Percentiles rank a stretch among this genome's conserved stretches.
Conservation (phyloP, 1,139 yeast genomes). For the Nakaseomyces bracarensis region DNA sequence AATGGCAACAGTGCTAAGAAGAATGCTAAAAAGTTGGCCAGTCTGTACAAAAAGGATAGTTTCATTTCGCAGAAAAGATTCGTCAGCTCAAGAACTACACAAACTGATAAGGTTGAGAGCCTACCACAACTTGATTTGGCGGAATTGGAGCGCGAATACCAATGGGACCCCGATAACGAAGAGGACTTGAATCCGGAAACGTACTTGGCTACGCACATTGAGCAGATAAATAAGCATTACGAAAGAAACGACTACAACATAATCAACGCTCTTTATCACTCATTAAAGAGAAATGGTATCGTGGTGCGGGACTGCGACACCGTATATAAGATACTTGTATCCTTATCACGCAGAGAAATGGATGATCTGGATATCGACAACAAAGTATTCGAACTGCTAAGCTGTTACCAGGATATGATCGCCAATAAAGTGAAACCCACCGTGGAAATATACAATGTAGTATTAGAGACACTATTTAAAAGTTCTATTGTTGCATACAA, state of each 20-base stretch:
- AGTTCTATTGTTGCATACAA: conserved; percentile 41
- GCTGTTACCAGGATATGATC: conserved; percentile 60
- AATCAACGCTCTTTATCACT: conserved; percentile 35
- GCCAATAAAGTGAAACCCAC: conserved; percentile 47
- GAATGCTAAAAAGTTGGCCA: not conserved
- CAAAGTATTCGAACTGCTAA: conserved; percentile 50
- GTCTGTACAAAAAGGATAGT: conserved; percentile 1
- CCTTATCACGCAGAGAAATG: conserved; percentile 32
- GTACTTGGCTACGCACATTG: conserved; percentile 21
- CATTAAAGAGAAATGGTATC: conserved; percentile 34
- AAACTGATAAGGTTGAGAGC: not conserved
- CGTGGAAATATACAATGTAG: conserved; percentile 43
- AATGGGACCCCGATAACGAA: conserved; percentile 30
- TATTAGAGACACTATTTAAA: conserved; percentile 43
- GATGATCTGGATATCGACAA: conserved; percentile 39
- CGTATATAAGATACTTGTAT: conserved; percentile 31
- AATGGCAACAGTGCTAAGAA: too few species aligned
- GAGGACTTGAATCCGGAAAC: conserved; percentile 21
- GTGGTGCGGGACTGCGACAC: conserved; percentile 31
- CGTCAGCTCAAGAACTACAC: not conserved
- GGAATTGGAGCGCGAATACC: conserved; percentile 5
- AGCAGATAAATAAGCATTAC: conserved; percentile 24
- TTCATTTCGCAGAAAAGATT: conserved; percentile 2
- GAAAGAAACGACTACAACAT: conserved; percentile 27
- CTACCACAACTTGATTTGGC: not conserved